Conservation (phyloP, 306 rosid species). For the Citrullus amarus region DNA sequence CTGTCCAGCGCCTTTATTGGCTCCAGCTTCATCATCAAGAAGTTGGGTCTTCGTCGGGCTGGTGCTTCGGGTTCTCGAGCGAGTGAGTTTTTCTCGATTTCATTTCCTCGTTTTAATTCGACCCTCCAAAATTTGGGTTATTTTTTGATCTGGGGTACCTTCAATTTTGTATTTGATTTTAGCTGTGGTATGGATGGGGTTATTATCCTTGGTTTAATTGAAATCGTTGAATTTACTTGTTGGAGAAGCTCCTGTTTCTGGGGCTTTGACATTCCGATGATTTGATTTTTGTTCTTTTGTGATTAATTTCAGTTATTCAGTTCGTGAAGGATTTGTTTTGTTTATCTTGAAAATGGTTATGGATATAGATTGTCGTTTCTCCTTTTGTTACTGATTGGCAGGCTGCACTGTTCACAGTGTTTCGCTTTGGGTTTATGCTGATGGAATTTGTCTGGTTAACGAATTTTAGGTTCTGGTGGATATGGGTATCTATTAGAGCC, state of each 20-base stretch:
- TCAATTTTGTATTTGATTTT: not conserved
- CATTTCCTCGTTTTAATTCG: not conserved
- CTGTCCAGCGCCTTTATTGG: slow-evolving; percentile 79
- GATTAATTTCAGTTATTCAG: not conserved
- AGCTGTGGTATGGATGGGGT: not conserved
- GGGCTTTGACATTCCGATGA: not conserved
- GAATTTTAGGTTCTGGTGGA: slow-evolving; percentile 61
- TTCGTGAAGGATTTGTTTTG: not conserved
- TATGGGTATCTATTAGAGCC: slow-evolving; percentile 76
- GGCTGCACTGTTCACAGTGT: not conserved
- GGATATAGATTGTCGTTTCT: not conserved
- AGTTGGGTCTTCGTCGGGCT: slow-evolving; percentile 72
- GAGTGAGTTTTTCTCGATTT: slow-evolving; percentile 15
- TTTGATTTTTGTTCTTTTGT: not conserved
- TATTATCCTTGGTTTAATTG: not conserved
- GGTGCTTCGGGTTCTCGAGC: slow-evolving; percentile 48
- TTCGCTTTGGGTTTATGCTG: not conserved
- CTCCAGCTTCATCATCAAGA: slow-evolving; percentile 79
- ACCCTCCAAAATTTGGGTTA: not conserved
- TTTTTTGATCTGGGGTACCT: not conserved
- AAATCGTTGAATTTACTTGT: not conserved
- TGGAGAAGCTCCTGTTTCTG: not conserved
- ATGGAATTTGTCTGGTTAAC: not conserved
- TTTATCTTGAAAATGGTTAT: not conserved
- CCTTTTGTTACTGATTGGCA: not conserved